Conservation (phyloP, 805 yeast genomes). For the Yamadazyma akitaensis region DNA sequence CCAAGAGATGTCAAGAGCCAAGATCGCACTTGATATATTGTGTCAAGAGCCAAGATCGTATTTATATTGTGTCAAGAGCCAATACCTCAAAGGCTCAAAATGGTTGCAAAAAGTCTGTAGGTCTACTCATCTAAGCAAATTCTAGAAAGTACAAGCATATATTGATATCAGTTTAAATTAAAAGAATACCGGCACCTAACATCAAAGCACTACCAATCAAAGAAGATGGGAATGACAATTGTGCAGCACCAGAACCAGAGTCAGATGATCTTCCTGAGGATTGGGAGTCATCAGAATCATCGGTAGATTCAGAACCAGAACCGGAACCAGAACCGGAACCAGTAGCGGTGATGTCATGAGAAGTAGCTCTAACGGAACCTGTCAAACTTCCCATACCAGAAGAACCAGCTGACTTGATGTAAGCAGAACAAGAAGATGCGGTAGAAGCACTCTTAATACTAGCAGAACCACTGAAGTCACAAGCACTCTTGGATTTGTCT, state of each 20-base stretch:
- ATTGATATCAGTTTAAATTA: slow-evolving; percentile 8
- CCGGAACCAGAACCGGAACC: slow-evolving; percentile 23
- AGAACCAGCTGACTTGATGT: slow-evolving; percentile 63
- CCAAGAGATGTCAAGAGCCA: not conserved
- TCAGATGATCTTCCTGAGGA: slow-evolving; percentile 10
- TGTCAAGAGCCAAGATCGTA: slow-evolving; percentile 4
- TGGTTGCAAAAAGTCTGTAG: too few relatives aligned
- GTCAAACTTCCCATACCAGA: slow-evolving; percentile 61
- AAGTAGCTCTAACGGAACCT: slow-evolving; percentile 24
- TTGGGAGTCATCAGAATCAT: slow-evolving; percentile 10
- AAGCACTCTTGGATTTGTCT: slow-evolving; percentile 25
- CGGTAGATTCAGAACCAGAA: slow-evolving; percentile 15
- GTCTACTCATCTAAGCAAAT: too few relatives aligned
- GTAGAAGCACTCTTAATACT: slow-evolving; percentile 27
- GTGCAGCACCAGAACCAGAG: slow-evolving; percentile 12
- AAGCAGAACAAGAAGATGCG: slow-evolving; percentile 51
- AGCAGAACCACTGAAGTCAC: slow-evolving; percentile 41
- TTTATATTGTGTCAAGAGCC: not conserved
- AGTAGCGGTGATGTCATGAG: slow-evolving; percentile 20
- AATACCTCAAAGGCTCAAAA: not conserved
- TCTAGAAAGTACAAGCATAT: not conserved
- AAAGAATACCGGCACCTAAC: slow-evolving; percentile 13
- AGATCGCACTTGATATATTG: not conserved
- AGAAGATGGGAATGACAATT: slow-evolving; percentile 7
- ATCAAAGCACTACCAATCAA: slow-evolving; percentile 13